Conservation (phyloP, 2,329 filamentous ascomycete species). For the Clonostachys byssicola region DNA sequence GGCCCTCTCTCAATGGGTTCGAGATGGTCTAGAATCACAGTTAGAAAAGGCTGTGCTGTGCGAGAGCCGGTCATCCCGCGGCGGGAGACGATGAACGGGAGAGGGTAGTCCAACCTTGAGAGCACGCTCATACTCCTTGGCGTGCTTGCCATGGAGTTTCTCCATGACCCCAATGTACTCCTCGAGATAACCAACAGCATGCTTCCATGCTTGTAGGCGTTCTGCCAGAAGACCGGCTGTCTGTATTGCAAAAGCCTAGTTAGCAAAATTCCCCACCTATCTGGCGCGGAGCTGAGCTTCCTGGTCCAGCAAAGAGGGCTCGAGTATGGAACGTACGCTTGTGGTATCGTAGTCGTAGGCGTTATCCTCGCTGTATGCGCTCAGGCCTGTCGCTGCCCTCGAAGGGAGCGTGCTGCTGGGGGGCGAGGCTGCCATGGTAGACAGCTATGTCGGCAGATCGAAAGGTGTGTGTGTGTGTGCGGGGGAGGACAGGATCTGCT, state of each 20-base stretch:
- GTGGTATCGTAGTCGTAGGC: slow-evolving; percentile 54
- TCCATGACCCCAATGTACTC: slow-evolving; percentile 84
- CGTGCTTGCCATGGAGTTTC: slow-evolving; percentile 78
- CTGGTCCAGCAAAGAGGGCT: not conserved
- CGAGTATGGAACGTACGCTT: slow-evolving; percentile 37
- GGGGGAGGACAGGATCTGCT: too few species aligned
- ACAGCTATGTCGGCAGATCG: not conserved
- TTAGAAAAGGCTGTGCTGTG: not conserved
- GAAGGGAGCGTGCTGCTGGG: slow-evolving; percentile 31
- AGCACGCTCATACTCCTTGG: slow-evolving; percentile 93
- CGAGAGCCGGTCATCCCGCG: not conserved
- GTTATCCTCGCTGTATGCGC: slow-evolving; percentile 49
- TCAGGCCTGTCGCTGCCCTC: slow-evolving; percentile 39
- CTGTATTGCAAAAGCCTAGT: slow-evolving; percentile 27
- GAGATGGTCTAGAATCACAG: slow-evolving; percentile 65
- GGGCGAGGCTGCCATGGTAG: slow-evolving; percentile 16
- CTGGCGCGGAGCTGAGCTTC: too few species aligned
- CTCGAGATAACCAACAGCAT: slow-evolving; percentile 85
- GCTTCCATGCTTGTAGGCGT: slow-evolving; percentile 92
- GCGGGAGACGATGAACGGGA: not conserved
- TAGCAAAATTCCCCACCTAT: too few species aligned
- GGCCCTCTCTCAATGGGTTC: slow-evolving; percentile 79
- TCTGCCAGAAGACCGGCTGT: slow-evolving; percentile 80
- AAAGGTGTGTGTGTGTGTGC: not conserved
- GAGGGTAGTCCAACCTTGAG: slow-evolving; percentile 57